Evolutionary conservation across 768 basidiomycete species (phyloP), one percentile per base, ranked within the genome.

Genomic region (Kwoniella dejecticola): DNA sequence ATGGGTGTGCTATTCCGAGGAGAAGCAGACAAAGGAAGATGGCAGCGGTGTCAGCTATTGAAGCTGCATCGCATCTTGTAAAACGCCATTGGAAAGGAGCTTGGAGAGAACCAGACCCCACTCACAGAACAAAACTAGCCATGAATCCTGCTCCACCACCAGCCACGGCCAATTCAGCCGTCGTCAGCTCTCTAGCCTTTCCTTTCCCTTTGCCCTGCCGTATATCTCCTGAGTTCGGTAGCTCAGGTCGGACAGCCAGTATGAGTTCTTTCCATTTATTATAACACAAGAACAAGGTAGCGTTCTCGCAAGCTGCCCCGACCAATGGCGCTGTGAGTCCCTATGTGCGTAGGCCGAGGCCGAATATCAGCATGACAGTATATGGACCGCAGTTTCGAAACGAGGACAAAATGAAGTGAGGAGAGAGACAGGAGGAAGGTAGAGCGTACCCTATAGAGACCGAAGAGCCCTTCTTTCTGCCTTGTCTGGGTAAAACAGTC

Each of bases 301-400:
- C 93, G 62, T 94, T 96, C 77, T 97, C 94, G 0, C 85, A 86
- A 86, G 94, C 94, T 21, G 95, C 90, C 5, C 93, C 95, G 0
- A 88, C 86, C 24, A 97, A 82, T 0, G 95, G 95, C 29, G 90
- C 91, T 11, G 93, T 91, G 3, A 97, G 80, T 11, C 95, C 94
- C 93, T 92, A 66, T 2, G n/a, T n/a, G n/a, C n/a, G n/a, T n/a
- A n/a, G n/a, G n/a, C n/a, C n/a, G n/a, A n/a, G n/a, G n/a, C n/a
- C n/a, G n/a, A n/a, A n/a, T n/a, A n/a, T n/a, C n/a, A n/a, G n/a
- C n/a, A n/a, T n/a, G n/a, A n/a, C n/a, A n/a, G n/a, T n/a, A n/a
- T n/a, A n/a, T n/a, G n/a, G n/a, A n/a, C n/a, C n/a, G n/a, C n/a
- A n/a, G n/a, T n/a, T n/a, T n/a, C n/a, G n/a, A n/a, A n/a, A n/a